These are phyloP conservation scores for Paratinospora sagittata DNA, from an alignment of 164 flowering plant species.

Conservation along the genomic window DNA sequence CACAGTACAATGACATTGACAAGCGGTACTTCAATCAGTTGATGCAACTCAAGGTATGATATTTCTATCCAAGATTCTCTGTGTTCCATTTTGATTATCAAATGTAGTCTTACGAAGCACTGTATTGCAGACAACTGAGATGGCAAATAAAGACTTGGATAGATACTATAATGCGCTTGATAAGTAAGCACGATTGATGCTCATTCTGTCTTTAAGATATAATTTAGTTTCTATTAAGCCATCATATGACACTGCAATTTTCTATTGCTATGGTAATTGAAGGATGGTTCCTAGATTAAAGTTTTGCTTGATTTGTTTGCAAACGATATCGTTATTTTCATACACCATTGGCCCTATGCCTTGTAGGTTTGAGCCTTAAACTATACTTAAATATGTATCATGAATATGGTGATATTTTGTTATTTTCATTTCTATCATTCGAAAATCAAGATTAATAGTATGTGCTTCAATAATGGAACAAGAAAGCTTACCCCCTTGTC, in stretches of 20 bases:
- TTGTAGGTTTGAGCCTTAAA: neutral
- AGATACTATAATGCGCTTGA: constrained; percentile 96
- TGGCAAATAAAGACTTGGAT: constrained; percentile 99
- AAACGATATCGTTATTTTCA: neutral
- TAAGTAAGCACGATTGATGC: constrained; percentile 52
- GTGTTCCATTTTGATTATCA: neutral
- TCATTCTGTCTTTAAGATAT: neutral
- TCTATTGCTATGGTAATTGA: neutral
- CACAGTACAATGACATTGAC: constrained; percentile 90
- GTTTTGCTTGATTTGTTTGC: neutral
- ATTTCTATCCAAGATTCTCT: neutral
- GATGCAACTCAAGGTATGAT: constrained; percentile 82
- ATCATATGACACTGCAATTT: neutral
- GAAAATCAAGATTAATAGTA: neutral
- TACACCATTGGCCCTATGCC: neutral
- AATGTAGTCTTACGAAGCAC: neutral
- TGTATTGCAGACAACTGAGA: constrained; percentile 83
- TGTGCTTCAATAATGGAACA: neutral
- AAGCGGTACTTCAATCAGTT: constrained; percentile 89
- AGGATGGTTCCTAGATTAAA: neutral
- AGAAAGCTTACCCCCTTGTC: neutral
- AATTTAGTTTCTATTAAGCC: neutral
- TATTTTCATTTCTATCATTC: neutral
- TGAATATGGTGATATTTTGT: neutral
- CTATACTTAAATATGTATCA: neutral